Percentiles rank a stretch among this genome's conserved stretches.
These are phyloP conservation scores for Pichia manshurica DNA, from an alignment of 805 yeast species.

Conservation along the genomic window DNA sequence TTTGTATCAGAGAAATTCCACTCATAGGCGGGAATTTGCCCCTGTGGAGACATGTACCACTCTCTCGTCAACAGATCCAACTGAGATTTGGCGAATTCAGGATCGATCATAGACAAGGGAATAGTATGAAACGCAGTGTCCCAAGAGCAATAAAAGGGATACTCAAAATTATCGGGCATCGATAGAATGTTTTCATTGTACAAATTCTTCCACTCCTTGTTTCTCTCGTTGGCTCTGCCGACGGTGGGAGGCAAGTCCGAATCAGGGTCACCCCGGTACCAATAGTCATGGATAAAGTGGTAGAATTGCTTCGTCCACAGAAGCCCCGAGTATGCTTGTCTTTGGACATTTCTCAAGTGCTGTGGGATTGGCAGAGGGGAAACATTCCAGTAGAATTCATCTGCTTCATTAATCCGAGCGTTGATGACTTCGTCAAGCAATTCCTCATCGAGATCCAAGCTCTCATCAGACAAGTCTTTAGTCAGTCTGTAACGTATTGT, in stretches of 20 bases:
- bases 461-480: conserved; percentile 28
- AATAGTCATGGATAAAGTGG: conserved; percentile 75
- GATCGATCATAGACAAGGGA: conserved; percentile 90
- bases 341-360: conserved; percentile 72
- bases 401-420: conserved; percentile 79
- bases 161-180: conserved; percentile 93
- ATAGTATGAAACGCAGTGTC: conserved; percentile 93
- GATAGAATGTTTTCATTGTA: conserved; percentile 84
- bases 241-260: conserved; percentile 72
- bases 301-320: conserved; percentile 92
- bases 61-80: conserved; percentile 81
- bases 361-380: conserved; percentile 81
- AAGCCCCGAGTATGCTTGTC: conserved; percentile 92
- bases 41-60: conserved; percentile 98
- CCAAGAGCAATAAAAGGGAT: conserved; percentile 96
- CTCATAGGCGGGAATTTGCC: conserved; percentile 95
- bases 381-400: conserved; percentile 84
- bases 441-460: conserved; percentile 56
- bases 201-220: conserved; percentile 82
- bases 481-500: conserved; percentile 70
- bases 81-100: conserved; percentile 85
- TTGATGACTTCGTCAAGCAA: conserved; percentile 64
- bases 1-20: conserved; percentile 96
- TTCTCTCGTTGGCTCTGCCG: conserved; percentile 81
- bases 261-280: conserved; percentile 82